phyloP scores from a whole-genome alignment of 495 filamentous ascomycete genomes.

The Polyplosphaeria fusca region DNA sequence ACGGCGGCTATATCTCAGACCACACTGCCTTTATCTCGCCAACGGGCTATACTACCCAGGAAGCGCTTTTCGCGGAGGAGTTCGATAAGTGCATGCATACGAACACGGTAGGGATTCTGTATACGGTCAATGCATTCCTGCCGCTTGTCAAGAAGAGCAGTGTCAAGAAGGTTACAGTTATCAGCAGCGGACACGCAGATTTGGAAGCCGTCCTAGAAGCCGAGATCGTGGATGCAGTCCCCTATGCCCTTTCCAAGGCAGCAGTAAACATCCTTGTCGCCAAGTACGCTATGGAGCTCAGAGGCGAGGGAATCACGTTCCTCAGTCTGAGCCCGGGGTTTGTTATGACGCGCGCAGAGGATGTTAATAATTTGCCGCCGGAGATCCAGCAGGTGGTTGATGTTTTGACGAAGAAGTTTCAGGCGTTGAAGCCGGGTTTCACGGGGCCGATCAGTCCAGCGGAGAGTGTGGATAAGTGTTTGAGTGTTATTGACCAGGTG shows the following conservation, averaged over 20 bases:
- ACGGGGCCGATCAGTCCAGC: constrained; percentile 31
- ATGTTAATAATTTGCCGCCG: background rate
- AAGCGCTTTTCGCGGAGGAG: constrained; percentile 21
- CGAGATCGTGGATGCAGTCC: constrained; percentile 12
- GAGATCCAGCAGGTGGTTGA: background rate
- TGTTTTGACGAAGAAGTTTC: constrained; percentile 18
- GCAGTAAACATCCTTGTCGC: constrained; percentile 31
- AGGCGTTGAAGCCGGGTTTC: constrained; percentile 30
- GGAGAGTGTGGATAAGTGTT: constrained; percentile 23
- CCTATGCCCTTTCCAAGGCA: constrained; percentile 34
- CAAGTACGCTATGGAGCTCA: constrained; percentile 34
- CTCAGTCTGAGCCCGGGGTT: constrained; percentile 30
- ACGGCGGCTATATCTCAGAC: constrained; percentile 28
- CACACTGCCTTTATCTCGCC: constrained; percentile 4
- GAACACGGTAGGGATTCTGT: constrained; percentile 32
- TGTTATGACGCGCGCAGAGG: constrained; percentile 21
- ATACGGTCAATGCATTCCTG: constrained; percentile 36
- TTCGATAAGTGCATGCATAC: constrained; percentile 16
- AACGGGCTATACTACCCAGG: constrained; percentile 8
- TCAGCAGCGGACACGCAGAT: constrained; percentile 34
- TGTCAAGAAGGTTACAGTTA: constrained; percentile 32
- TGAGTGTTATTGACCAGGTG: constrained; percentile 26
- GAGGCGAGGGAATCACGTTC: constrained; percentile 27
- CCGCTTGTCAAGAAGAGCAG: constrained; percentile 25
- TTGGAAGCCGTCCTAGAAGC: constrained; percentile 23